phyloP scores from a whole-genome alignment of 768 basidiomycete species.

The Sporobolomyces roseus region DNA sequence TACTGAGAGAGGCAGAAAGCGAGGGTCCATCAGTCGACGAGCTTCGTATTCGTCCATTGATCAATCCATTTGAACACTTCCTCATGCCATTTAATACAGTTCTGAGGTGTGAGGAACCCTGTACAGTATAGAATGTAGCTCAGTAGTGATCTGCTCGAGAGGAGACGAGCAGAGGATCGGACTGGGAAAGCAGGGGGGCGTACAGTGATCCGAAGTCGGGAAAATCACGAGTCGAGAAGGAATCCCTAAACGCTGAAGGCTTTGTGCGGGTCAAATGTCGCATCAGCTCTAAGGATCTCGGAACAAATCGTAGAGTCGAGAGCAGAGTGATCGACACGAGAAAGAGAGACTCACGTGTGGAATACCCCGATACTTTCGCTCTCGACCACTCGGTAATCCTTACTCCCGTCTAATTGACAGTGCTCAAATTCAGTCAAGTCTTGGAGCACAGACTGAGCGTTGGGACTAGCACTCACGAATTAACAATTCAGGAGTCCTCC shows the following conservation, averaged over 20 bases:
- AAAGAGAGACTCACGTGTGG: conserved; percentile 33
- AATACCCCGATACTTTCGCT: conserved; percentile 41
- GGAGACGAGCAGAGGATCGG: too few species aligned
- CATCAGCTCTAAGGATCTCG: background rate
- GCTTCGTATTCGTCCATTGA: conserved; percentile 1
- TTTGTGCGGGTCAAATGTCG: too few species aligned
- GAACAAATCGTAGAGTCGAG: background rate
- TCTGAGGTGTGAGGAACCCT: conserved; percentile 60
- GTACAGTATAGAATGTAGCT: background rate
- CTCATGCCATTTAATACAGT: conserved; percentile 67
- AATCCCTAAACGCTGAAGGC: conserved; percentile 41
- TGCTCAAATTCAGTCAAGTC: background rate
- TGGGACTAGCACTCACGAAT: conserved; percentile 27
- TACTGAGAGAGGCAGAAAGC: too few species aligned
- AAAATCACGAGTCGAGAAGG: conserved; percentile 60
- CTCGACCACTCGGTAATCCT: conserved; percentile 42
- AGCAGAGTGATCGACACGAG: background rate
- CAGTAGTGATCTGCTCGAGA: background rate
- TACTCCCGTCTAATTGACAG: conserved; percentile 33
- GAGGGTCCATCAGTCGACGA: too few species aligned
- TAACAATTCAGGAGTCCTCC: conserved; percentile 44
- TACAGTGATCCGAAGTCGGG: conserved; percentile 88
- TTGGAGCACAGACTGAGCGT: background rate
- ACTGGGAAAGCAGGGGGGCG: background rate
- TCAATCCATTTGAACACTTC: conserved; percentile 77